Conservation (phyloP, 2,329 filamentous ascomycete species). For the Thielaviopsis musarum region DNA sequence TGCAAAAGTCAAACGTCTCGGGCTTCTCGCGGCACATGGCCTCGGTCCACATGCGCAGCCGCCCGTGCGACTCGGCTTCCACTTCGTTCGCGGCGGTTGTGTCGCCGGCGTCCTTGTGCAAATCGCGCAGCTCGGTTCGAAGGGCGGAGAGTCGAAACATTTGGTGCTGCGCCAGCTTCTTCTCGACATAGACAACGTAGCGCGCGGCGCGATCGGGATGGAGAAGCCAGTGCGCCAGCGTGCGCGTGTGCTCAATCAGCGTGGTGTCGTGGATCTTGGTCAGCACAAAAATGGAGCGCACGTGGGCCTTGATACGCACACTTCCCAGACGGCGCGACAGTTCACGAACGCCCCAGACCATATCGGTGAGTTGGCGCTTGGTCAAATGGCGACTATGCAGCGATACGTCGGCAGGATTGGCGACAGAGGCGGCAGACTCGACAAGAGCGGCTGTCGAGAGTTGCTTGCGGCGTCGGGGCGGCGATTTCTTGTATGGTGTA, state of each 20-base stretch:
- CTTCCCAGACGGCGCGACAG: conserved; percentile 72
- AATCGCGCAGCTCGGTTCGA: conserved; percentile 37
- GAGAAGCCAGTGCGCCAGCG: conserved; percentile 67
- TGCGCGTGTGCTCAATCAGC: conserved; percentile 59
- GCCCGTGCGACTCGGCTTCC: conserved; percentile 21
- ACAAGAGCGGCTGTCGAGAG: not conserved
- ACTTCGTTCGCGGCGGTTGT: conserved; percentile 20
- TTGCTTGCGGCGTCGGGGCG: not conserved
- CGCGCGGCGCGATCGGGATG: conserved; percentile 45
- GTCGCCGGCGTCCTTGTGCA: conserved; percentile 21
- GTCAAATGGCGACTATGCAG: conserved; percentile 61
- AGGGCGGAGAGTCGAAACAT: conserved; percentile 60
- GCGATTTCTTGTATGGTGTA: conserved; percentile 12
- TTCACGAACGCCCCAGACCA: conserved; percentile 91
- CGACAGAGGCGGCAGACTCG: conserved; percentile 13
- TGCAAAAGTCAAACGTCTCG: conserved; percentile 82
- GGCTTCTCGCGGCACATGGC: conserved; percentile 61
- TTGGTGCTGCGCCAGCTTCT: conserved; percentile 52
- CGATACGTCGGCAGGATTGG: conserved; percentile 12
- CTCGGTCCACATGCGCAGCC: conserved; percentile 71
- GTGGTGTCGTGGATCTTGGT: conserved; percentile 83
- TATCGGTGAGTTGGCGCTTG: conserved; percentile 87
- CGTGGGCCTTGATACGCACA: conserved; percentile 65
- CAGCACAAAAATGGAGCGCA: conserved; percentile 70
- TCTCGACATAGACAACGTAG: conserved; percentile 74